Conservation (phyloP, 345 rosid genomes). For the Bretschneidera sinensis region DNA sequence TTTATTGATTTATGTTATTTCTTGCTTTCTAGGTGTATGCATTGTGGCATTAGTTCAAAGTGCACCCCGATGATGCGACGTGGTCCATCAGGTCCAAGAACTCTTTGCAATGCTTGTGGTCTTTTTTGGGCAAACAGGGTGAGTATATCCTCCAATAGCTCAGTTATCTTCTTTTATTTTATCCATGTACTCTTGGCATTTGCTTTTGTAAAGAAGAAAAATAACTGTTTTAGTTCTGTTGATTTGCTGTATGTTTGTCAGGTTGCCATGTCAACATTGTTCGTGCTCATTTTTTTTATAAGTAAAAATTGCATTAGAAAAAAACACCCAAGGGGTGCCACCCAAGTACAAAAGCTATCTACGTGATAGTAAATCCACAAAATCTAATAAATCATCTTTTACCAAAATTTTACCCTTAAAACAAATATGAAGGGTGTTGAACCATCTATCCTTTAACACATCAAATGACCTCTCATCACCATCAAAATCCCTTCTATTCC, state of each 20-base stretch:
- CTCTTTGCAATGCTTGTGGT: conserved; percentile 99
- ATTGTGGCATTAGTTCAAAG: conserved; percentile 84
- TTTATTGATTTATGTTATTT: conserved; percentile 2
- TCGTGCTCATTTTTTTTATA: too few species aligned
- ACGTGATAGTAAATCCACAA: too few species aligned
- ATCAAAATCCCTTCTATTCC: too few species aligned
- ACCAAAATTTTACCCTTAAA: too few species aligned
- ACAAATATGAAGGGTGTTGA: too few species aligned
- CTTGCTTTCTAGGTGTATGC: conserved; percentile 60
- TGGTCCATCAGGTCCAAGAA: conserved; percentile 93
- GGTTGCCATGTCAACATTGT: not conserved
- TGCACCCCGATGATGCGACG: conserved; percentile 99
- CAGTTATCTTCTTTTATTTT: not conserved
- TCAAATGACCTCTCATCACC: too few species aligned
- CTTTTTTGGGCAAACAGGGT: conserved; percentile 96
- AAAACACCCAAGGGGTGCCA: too few species aligned
- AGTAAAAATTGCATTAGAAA: too few species aligned
- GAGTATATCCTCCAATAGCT: conserved; percentile 16
- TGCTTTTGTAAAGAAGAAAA: not conserved
- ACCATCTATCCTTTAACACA: too few species aligned
- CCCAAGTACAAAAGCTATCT: too few species aligned
- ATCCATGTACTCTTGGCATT: not conserved
- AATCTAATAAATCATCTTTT: too few species aligned
- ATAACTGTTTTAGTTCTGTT: not conserved
- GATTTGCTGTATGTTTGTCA: not conserved